Conservation (phyloP, 1,284 basidiomycete species). For the Leccinum fallax region DNA sequence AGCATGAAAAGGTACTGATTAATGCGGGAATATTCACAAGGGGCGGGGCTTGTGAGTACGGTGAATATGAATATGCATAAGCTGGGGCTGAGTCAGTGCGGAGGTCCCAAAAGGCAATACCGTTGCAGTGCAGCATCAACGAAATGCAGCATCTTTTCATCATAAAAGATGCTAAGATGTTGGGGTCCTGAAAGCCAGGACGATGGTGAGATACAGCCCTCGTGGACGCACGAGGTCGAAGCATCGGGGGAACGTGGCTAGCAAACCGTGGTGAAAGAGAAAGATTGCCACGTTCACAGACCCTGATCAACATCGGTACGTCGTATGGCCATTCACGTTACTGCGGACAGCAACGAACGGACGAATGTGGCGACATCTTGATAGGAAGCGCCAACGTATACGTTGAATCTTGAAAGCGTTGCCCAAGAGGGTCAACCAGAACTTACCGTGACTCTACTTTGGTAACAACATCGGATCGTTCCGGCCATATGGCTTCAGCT, state of each 20-base stretch:
- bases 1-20: constrained; percentile 4
- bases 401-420: background rate
- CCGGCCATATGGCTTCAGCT: too few relatives aligned
- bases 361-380: background rate
- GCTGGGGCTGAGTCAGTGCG: constrained; percentile 2
- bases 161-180: constrained; percentile 17
- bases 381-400: background rate
- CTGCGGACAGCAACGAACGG: background rate
- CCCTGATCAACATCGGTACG: background rate
- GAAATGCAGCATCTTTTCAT: constrained; percentile 5
- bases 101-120: constrained; percentile 13
- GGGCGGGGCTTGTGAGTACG: background rate
- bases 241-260: background rate
- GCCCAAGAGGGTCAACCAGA: too few relatives aligned
- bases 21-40: background rate
- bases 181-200: background rate
- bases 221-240: constrained; percentile 10
- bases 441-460: too few relatives aligned
- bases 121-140: constrained; percentile 12
- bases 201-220: background rate
- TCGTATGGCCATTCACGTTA: background rate
- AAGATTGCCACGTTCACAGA: background rate
- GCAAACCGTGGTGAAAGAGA: background rate
- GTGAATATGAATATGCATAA: constrained; percentile 1
- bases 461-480: too few relatives aligned